Base-by-base conservation (phyloP, 2,329 filamentous ascomycete genomes). In the Scytalidium sp. region DNA sequence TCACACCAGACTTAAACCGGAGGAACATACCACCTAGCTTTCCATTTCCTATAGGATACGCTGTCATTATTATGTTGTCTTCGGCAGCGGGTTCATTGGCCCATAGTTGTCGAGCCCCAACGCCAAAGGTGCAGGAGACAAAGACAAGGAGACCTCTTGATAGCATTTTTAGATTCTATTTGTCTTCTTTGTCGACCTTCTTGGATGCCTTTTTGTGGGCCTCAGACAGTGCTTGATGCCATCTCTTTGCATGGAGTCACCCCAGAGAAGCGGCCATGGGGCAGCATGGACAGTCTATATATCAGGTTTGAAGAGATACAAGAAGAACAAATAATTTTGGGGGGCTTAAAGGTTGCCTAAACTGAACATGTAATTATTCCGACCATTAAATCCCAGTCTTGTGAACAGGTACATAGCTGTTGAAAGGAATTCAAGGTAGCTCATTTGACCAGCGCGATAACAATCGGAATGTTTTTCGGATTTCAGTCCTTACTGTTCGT, bases 1-100 rank as follows among this genome's bases (percentile, higher is more conserved):
- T 36, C 5, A 15, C 13, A 36, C 5, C 17, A 9, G 15, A 36
- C 5, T n/a, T n/a, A 19, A 29, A 39, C 20, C 19, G 32, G 27
- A 10, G 19, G 20, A 13, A 49, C 60, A 25, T 52, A 73, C 71
- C 69, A 52, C 69, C 74, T 17, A 78, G 60, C 42, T 67, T 70
- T 1, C 74, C 75, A 62, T 78, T 79, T 11, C 75, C 75, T n/a
- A 78, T 54, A 0, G 72, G 71, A 55, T 75, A 78, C 1, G 63
- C 65, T 2, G 67, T 60, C 54, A 64, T 67, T n/a, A 71, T 59
- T 7, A 67, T 43, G 27, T 65, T 49, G 2, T 27, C 36, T 19
- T 39, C 53, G 21, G 20, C 6, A 11, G 57, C 55, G 11, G 56
- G 54, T 3, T 36, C 46, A 47, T 49, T 55, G 5, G 57, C 50